phyloP scores from a whole-genome alignment of 2,329 filamentous ascomycete species.

The Aureobasidium zeae region DNA sequence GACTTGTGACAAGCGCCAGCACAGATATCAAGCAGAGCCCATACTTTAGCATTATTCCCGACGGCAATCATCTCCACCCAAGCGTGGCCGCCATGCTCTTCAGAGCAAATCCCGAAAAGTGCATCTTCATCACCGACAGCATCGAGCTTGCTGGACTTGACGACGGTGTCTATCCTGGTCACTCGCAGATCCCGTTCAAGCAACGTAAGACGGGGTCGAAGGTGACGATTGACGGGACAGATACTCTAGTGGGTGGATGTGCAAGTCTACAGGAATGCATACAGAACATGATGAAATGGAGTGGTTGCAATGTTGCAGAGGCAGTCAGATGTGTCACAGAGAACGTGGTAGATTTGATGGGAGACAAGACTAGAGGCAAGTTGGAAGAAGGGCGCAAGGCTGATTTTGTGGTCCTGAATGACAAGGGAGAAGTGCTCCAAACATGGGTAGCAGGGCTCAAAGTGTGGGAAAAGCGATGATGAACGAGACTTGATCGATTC shows the following conservation, averaged over 20 bases:
- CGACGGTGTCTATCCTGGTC: conserved; percentile 43
- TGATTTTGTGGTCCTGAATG: conserved; percentile 41
- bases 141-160: conserved; percentile 46
- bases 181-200: conserved; percentile 42
- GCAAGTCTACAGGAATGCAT: conserved; percentile 44
- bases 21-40: conserved; percentile 26
- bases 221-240: conserved; percentile 44
- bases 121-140: conserved; percentile 46
- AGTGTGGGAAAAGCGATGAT: conserved; percentile 34
- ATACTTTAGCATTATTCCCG: conserved; percentile 46
- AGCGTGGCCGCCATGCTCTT: conserved; percentile 41
- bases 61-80: conserved; percentile 47
- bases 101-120: conserved; percentile 37
- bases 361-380: conserved; percentile 35
- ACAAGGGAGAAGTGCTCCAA: conserved; percentile 39
- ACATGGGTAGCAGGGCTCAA: conserved; percentile 44
- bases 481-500: too few relatives aligned
- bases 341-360: conserved; percentile 44
- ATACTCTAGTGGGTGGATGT: conserved; percentile 47
- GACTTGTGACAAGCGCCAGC: conserved; percentile 29
- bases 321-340: conserved; percentile 43
- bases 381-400: conserved; percentile 39
- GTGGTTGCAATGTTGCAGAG: conserved; percentile 38
- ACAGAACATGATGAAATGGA: conserved; percentile 40
- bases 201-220: conserved; percentile 42